Evolutionary conservation across 1,284 basidiomycete species (phyloP), one percentile per base, ranked within the genome.

Genomic region (Tilletia horrida): DNA sequence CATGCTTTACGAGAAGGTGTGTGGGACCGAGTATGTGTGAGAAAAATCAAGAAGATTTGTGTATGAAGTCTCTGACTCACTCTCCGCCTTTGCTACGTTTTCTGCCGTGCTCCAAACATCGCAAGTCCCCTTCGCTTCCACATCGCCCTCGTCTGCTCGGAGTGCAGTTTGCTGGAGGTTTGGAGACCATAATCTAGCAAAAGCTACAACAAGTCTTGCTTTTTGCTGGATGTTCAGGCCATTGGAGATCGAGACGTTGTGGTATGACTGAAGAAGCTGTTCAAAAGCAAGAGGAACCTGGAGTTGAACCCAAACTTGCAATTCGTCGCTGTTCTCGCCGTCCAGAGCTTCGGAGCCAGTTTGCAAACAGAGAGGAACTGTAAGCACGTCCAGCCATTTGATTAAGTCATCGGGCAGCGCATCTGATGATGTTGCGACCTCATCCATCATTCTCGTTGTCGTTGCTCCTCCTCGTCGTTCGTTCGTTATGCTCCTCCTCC

Each of bases 141-240:
- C 50, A 25, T 52, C 50, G 23, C 27, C 50, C 13, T 52, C 11
- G 1, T 52, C 14, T 25, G 21, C 1, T 25, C 50, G 23, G 50
- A 52, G 23, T 27, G 50, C 21, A 13, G 50, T 27, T 52, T 21
- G n/a, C 50, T 21, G 6, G 21, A 11, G 50, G 11, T 13, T 8
- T 52, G 50, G 50, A n/a, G 21, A 3, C 50, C 50, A 52, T 13
- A 52, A 52, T 52, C 50, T 21, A 52, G 50, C 18, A 25, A 52
- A 13, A 25, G n/a, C n/a, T 21, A 27, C 50, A 7, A 52, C 50
- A 13, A 27, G 1, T 1, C 23, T 27, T 21, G 23, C 27, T 27
- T 52, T 52, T 13, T 52, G n/a, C 11, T 52, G 23, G 6, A 27
- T 25, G 23, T 21, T 27, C 13, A 25, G 13, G 1, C 14, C 23